Evolutionary conservation across 140 eudicot genomes (phyloP).

Genomic region (Stevia rebaudiana): DNA sequence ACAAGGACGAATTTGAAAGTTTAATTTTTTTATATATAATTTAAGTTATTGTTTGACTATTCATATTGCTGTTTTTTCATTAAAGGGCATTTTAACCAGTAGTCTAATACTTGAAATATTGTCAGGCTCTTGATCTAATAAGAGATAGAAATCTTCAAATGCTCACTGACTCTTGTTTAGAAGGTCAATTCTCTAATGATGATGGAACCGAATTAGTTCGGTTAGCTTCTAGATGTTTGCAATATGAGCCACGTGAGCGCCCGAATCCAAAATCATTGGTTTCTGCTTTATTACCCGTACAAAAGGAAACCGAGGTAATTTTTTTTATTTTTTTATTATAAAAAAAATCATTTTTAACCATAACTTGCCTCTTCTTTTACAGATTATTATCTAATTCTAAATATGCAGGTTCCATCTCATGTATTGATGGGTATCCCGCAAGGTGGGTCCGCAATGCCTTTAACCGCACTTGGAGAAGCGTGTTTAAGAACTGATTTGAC

Average conservation of each 20-base stretch:
- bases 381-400: neutral
- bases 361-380: neutral
- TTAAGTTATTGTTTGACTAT: no score
- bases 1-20: no score
- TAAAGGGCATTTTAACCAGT: neutral
- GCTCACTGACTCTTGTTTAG: conserved; percentile 95
- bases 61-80: neutral
- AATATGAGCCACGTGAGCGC: conserved; percentile 94
- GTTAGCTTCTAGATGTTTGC: conserved; percentile 87
- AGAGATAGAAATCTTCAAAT: conserved; percentile 91
- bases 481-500: conserved; percentile 80
- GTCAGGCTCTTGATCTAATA: conserved; percentile 93
- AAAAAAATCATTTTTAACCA: neutral
- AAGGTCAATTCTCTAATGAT: conserved; percentile 88
- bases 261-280: conserved; percentile 89
- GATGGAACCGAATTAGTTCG: conserved; percentile 94
- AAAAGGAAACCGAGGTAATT: conserved; percentile 88
- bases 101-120: conserved; percentile 9
- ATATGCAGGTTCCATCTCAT: conserved; percentile 66
- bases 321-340: neutral
- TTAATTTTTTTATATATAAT: no score
- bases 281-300: conserved; percentile 79
- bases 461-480: conserved; percentile 85
- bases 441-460: conserved; percentile 46
- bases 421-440: conserved; percentile 71